phyloP scores from a whole-genome alignment of 805 yeast genomes.

The Metschnikowia rubicola region DNA sequence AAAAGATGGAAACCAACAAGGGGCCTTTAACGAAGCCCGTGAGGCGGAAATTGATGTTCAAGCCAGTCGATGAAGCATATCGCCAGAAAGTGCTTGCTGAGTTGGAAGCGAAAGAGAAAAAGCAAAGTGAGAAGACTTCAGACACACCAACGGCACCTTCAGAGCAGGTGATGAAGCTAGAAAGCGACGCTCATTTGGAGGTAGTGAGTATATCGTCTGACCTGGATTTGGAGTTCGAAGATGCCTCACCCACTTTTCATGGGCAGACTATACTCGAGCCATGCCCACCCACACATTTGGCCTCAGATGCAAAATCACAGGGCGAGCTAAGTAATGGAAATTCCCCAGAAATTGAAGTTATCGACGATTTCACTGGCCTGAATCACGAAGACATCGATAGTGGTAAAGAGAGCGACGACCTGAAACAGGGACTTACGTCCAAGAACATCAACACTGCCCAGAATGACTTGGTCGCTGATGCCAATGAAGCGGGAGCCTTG shows the following conservation, averaged over 20 bases:
- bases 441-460: too few species aligned
- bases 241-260: not conserved
- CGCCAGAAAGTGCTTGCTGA: conserved; percentile 2
- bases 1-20: not conserved
- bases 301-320: too few species aligned
- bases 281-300: not conserved
- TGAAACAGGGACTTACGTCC: too few species aligned
- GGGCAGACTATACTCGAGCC: not conserved
- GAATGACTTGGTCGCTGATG: too few species aligned
- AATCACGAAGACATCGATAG: too few species aligned
- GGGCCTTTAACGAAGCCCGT: not conserved
- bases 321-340: too few species aligned
- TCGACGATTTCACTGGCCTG: too few species aligned
- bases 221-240: conserved; percentile 6
- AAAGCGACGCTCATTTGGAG: not conserved
- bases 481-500: too few species aligned
- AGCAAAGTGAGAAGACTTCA: not conserved
- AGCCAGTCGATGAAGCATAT: conserved; percentile 12
- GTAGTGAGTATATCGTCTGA: not conserved
- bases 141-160: not conserved
- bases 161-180: not conserved
- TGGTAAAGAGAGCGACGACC: too few species aligned
- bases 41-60: conserved; percentile 3
- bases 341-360: too few species aligned
- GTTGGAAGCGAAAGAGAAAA: not conserved